Evolutionary conservation across 495 filamentous ascomycete species (phyloP), one percentile per base, ranked within the genome.

Genomic region (Lentithecium fluviatile): DNA sequence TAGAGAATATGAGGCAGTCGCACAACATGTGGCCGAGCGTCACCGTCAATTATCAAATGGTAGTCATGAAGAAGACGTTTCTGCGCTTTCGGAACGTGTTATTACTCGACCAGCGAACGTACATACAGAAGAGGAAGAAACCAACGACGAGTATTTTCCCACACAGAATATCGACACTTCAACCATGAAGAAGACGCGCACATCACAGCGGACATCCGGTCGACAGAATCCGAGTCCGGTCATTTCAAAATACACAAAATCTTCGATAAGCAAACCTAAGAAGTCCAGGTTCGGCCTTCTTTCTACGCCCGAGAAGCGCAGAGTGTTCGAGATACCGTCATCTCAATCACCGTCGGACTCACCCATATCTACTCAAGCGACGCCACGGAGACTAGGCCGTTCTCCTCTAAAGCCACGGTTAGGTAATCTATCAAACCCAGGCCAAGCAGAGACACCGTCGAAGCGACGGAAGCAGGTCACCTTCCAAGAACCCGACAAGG

Each of bases 261-360:
- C 38, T 26, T 8, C 49, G 15, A 1, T 26, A 15, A 37, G 19
- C 12, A 60, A 59, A 47, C 47, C 49, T 24, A 47, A 42, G 13
- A 52, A 45, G 45, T 21, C 37, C 1, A 67, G 55, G 32, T 55
- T 50, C 21, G 38, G 55, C n/a, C 43, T 55, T 1, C 55, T 58
- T 60, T 59, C 40, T 61, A 69, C 53, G 58, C 72, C 62, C 45
- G 70, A 57, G 51, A 58, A 29, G 49, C 59, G 46, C 20, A 52
- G 62, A 34, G 45, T 63, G 45, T 64, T 51, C 17, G 72, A 73
- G 45, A 69, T 76, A 24, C 71, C 70, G 13, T 76, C 73, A 8
- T 76, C 74, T 10, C 74, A 76, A 48, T 73, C 74, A 19, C 70
- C 74, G 10, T 55, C 68, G n/a, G 72, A 73, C 7, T 66, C 70